phyloP scores from a whole-genome alignment of 129 eudicot genomes.

The Flaveria trinervia region DNA sequence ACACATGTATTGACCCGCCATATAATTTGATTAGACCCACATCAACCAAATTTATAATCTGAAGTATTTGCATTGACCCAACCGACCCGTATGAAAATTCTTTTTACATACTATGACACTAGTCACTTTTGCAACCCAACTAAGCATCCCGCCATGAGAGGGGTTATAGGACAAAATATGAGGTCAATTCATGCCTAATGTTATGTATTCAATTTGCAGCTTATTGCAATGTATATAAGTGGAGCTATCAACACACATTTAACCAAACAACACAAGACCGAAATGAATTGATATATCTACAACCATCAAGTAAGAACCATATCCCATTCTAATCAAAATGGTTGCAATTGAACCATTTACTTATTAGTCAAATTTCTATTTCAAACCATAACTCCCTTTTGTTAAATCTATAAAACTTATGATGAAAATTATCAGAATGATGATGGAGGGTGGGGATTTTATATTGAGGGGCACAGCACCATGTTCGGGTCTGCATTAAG shows the following conservation, averaged over 20 bases:
- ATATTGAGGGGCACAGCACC: slow-evolving; percentile 73
- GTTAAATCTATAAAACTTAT: not conserved
- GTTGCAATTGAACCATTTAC: not conserved
- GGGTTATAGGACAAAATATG: not conserved
- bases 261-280: slow-evolving; percentile 56
- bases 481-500: slow-evolving; percentile 81
- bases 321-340: not conserved
- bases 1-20: too few relatives aligned
- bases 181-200: not conserved
- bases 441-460: slow-evolving; percentile 91
- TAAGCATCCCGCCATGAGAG: not conserved
- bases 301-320: slow-evolving; percentile 63
- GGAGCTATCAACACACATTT: slow-evolving; percentile 60
- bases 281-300: slow-evolving; percentile 71
- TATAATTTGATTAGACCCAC: too few relatives aligned
- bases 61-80: too few relatives aligned
- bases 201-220: slow-evolving; percentile 37
- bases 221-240: slow-evolving; percentile 67
- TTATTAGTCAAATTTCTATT: not conserved
- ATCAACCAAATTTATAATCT: not conserved
- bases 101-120: not conserved
- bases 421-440: slow-evolving; percentile 50
- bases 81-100: too few relatives aligned
- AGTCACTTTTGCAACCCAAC: too few relatives aligned
- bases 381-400: not conserved